phyloP scores from a whole-genome alignment of 2,329 filamentous ascomycete species.

The Pleochaeta shiraiana region DNA sequence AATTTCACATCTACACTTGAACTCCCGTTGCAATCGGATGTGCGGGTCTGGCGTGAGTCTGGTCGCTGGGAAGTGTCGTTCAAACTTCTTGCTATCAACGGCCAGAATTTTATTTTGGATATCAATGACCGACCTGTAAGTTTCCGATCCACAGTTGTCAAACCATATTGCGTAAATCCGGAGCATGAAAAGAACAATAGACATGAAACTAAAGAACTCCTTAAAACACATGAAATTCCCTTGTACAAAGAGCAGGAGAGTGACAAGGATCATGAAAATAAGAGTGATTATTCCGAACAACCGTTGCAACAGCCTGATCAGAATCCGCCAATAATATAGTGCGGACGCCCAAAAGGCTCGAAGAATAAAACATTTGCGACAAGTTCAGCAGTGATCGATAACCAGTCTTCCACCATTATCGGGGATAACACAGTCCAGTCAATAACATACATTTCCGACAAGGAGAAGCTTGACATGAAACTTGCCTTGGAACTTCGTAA shows the following conservation, averaged over 20 bases:
- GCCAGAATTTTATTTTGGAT: not conserved
- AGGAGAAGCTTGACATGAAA: not conserved
- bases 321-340: not conserved
- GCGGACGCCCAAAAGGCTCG: not conserved
- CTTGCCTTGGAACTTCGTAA: not conserved
- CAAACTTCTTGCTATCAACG: not conserved
- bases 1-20: not conserved
- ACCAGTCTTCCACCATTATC: not conserved
- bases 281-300: not conserved
- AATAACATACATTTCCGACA: not conserved
- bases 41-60: slow-evolving; percentile 5
- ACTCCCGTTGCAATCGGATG: slow-evolving; percentile 2
- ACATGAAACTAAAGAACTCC: not conserved
- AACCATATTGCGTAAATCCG: not conserved
- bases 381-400: not conserved
- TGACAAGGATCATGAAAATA: not conserved
- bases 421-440: not conserved
- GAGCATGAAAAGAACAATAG: not conserved
- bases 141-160: not conserved
- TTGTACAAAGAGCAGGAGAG: not conserved
- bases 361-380: not conserved
- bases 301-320: not conserved
- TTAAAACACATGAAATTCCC: not conserved
- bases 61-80: not conserved
- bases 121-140: not conserved